Conservation (phyloP, 192 early-diverging fungal species). For the Mortierella claussenii region DNA sequence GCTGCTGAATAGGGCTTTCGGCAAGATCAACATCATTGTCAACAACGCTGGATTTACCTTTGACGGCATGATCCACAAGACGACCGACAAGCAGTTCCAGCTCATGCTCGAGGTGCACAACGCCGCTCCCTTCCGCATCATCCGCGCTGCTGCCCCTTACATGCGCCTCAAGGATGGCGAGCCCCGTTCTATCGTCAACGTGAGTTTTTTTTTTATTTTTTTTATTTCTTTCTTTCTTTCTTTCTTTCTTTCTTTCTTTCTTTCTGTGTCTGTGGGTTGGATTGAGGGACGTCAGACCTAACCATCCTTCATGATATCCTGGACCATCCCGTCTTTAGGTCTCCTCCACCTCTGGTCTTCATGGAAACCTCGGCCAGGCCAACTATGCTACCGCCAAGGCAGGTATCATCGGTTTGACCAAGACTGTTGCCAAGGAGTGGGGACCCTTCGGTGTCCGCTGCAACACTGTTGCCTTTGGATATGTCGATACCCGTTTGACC, state of each 20-base stretch:
- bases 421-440: constrained; percentile 89
- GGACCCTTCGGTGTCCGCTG: constrained; percentile 68
- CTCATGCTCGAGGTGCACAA: constrained; percentile 80
- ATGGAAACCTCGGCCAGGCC: constrained; percentile 92
- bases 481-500: constrained; percentile 73
- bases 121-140: constrained; percentile 71
- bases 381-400: constrained; percentile 97
- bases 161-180: constrained; percentile 68
- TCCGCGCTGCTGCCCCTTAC: constrained; percentile 66
- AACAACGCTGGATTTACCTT: constrained; percentile 98
- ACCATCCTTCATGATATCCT: too few species aligned
- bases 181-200: constrained; percentile 66
- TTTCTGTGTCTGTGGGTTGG: too few species aligned
- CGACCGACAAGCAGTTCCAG: constrained; percentile 96
- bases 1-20: constrained; percentile 73
- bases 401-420: constrained; percentile 90
- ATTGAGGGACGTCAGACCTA: too few species aligned
- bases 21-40: constrained; percentile 85
- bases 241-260: too few species aligned
- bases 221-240: neutral
- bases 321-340: too few species aligned
- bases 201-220: too few species aligned
- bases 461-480: constrained; percentile 73
- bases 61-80: constrained; percentile 92
- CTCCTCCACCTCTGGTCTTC: constrained; percentile 80